phyloP scores from a whole-genome alignment of 208 protist species.

The Leishmania martiniquensis region DNA sequence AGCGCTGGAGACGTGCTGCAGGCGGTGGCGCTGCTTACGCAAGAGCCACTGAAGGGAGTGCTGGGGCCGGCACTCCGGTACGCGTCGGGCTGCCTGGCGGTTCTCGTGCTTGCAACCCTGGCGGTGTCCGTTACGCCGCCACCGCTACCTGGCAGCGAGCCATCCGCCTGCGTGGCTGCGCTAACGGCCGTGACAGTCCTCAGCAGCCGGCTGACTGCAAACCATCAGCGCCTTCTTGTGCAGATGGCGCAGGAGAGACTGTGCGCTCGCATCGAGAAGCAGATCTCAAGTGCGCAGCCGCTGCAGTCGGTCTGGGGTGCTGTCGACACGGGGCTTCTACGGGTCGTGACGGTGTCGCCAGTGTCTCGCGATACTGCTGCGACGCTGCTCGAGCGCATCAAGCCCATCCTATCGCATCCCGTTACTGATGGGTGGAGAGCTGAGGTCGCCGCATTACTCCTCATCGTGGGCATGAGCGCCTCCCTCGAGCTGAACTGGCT shows the following conservation, averaged over 20 bases:
- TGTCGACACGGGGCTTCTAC: slow-evolving; percentile 3
- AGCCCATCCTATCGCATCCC: background rate
- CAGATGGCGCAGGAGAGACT: slow-evolving; percentile 34
- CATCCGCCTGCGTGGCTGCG: background rate
- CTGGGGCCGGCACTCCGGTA: slow-evolving; percentile 67
- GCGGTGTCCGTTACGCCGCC: background rate
- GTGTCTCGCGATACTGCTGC: slow-evolving; percentile 2
- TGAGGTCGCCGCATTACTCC: slow-evolving; percentile 21
- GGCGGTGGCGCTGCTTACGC: slow-evolving; percentile 27
- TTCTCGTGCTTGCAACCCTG: slow-evolving; percentile 41
- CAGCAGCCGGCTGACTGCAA: slow-evolving; percentile 6
- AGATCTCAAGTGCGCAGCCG: background rate
- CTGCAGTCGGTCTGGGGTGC: background rate
- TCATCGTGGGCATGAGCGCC: slow-evolving; percentile 19
- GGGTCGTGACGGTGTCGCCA: slow-evolving; percentile 4
- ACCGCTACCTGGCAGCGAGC: background rate
- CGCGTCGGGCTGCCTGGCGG: slow-evolving; percentile 63
- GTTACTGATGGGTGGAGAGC: background rate
- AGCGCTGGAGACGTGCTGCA: slow-evolving; percentile 41
- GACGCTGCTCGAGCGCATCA: slow-evolving; percentile 5
- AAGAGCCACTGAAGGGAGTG: slow-evolving; percentile 15
- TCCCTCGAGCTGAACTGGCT: slow-evolving; percentile 1
- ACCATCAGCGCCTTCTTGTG: slow-evolving; percentile 36
- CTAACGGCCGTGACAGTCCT: slow-evolving; percentile 20
- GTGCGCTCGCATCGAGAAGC: background rate